Conservation (phyloP, 352 stramenopile genomes). For the Plasmopara muralis region DNA sequence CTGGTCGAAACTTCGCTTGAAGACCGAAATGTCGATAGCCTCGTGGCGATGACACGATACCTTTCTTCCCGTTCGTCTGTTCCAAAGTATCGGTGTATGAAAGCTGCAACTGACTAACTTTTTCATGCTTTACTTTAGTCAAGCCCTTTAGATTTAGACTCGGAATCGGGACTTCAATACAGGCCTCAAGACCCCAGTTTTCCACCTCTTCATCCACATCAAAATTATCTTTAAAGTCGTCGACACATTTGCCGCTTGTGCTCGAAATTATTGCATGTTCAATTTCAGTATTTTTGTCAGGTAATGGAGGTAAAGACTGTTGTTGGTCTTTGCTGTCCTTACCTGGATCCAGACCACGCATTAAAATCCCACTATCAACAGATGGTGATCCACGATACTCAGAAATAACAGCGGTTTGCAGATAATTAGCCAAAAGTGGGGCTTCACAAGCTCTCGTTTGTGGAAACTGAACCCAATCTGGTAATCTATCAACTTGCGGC, state of each 20-base stretch:
- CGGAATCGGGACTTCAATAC: background rate
- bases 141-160: conserved; percentile 1
- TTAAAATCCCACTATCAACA: conserved; percentile 14
- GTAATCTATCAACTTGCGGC: conserved; percentile 24
- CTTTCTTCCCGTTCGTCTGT: background rate
- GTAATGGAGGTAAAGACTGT: background rate
- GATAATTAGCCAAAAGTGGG: conserved; percentile 12
- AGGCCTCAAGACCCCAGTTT: conserved; percentile 29
- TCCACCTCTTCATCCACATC: conserved; percentile 36
- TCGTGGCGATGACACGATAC: background rate
- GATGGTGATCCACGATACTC: conserved; percentile 15
- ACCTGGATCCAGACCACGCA: conserved; percentile 15
- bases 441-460: conserved; percentile 18
- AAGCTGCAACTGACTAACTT: background rate
- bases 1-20: conserved; percentile 27
- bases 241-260: conserved; percentile 11
- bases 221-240: conserved; percentile 34
- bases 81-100: background rate
- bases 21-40: no score
- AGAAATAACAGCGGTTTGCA: conserved; percentile 2
- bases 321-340: conserved; percentile 10
- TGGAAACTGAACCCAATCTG: conserved; percentile 18
- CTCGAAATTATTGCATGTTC: background rate
- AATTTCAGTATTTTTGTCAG: background rate
- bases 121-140: background rate